Evolutionary conservation across 192 early-diverging fungal species (phyloP), one percentile per base, ranked within the genome.

Genomic region (Backusella tarrabulga): DNA sequence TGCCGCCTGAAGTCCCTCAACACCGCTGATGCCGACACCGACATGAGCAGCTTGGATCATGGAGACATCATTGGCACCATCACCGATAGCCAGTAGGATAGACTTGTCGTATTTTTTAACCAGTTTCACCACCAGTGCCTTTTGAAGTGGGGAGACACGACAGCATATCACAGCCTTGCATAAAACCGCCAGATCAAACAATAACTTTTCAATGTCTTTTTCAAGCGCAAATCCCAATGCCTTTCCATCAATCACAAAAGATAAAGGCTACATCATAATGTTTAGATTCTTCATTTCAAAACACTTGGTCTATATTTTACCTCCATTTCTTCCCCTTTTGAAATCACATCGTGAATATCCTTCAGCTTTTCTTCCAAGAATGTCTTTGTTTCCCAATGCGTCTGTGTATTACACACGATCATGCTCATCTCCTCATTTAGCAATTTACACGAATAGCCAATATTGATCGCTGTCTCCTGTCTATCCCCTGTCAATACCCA

Each of bases 21-120:
- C 89, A 32, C 98, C 98, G 67, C 90, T 93, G 77, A 99, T 99
- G 67, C 98, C 98, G 12, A 99, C 91, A 67, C 98, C 98, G 34
- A 99, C 97, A 77, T 99, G 97, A 26, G 97, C 97, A 12, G 97
- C 98, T 80, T 99, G 98, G 80, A 99, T 99, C 98, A 99, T 99
- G 29, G 92, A 93, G 0, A 99, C 97, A 80, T 99, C 98, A 81
- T 99, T 99, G 36, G 98, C 98, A 41, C 98, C 98, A 83, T 99
- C 98, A 56, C 98, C 98, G 81, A 99, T 99, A 1, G 98, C 97
- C 38, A 99, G 87, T 29, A 97, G 87, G 67, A 99, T 95, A 17
- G 95, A 89, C 52, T 94, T 92, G 36, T 92, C 86, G 41, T 96
- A 93, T 29, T 94, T 94, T 83, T 97, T 98, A 40, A 99, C 98